phyloP scores from a whole-genome alignment of 306 rosid genomes.

The Pachyrhizus erosus region DNA sequence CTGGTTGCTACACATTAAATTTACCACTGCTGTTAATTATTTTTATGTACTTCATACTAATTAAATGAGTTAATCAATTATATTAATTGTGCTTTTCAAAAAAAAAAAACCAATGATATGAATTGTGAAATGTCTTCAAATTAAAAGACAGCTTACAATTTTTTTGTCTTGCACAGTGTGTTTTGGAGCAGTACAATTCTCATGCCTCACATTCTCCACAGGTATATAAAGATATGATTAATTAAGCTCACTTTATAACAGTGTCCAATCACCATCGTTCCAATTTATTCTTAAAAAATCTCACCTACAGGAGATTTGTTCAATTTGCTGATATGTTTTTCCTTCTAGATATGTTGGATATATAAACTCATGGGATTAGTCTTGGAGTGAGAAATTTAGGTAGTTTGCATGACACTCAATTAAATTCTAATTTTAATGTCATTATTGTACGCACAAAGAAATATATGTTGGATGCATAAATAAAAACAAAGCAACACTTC shows the following conservation, averaged over 20 bases:
- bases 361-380: too few relatives aligned
- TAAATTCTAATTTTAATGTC: too few relatives aligned
- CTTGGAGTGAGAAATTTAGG: too few relatives aligned
- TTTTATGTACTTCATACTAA: neutral
- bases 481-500: neutral
- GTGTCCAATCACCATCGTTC: neutral
- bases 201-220: slow-evolving; percentile 43
- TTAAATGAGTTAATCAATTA: neutral
- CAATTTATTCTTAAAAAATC: neutral
- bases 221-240: slow-evolving; percentile 33
- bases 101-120: too few relatives aligned
- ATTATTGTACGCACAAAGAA: too few relatives aligned
- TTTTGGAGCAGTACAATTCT: slow-evolving; percentile 48
- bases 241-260: neutral
- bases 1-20: neutral
- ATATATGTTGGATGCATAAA: too few relatives aligned
- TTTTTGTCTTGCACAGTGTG: slow-evolving; percentile 44
- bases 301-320: neutral
- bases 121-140: neutral
- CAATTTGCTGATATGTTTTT: neutral
- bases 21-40: neutral
- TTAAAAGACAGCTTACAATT: neutral
- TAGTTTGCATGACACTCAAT: too few relatives aligned
- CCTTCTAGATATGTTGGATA: neutral
- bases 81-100: too few relatives aligned